Evolutionary conservation across 495 filamentous ascomycete species (phyloP).

Genomic region (Penicillium turbatum): DNA sequence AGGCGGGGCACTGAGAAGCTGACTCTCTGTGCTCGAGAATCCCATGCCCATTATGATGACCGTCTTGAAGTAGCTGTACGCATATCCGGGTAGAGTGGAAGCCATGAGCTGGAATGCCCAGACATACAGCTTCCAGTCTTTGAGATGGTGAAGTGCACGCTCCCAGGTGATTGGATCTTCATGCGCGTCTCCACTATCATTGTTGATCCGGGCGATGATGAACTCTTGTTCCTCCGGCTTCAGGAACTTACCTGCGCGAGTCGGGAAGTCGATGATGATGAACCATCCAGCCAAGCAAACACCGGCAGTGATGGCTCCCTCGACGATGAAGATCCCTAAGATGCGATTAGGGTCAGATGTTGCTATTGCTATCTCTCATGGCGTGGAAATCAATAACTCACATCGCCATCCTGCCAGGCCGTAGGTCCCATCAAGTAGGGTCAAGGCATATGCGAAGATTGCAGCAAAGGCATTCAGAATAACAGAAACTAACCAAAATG

Average conservation of each 20-base stretch:
- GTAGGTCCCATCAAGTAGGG: not conserved
- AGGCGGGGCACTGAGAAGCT: not conserved
- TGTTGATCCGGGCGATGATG: slow-evolving; percentile 1
- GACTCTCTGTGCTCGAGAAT: not conserved
- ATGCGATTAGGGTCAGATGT: not conserved
- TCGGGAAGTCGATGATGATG: slow-evolving; percentile 1
- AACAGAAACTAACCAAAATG: not conserved
- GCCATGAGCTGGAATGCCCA: slow-evolving; percentile 3
- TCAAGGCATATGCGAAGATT: slow-evolving; percentile 3
- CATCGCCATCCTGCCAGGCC: not conserved
- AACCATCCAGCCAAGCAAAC: not conserved
- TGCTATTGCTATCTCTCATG: not conserved
- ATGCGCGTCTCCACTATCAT: not conserved
- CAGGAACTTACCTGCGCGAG: not conserved
- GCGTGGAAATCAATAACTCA: not conserved
- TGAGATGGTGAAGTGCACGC: not conserved
- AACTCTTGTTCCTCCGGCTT: not conserved
- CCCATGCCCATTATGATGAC: not conserved
- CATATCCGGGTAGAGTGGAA: slow-evolving; percentile 1
- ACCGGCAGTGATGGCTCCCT: not conserved
- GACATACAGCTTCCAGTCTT: slow-evolving; percentile 1
- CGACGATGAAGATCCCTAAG: slow-evolving; percentile 1
- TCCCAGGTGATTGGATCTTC: not conserved
- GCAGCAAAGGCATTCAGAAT: not conserved
- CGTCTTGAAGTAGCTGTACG: slow-evolving; percentile 1